phyloP scores from a whole-genome alignment of 768 basidiomycete species.

The Nidularia pulvinata region DNA sequence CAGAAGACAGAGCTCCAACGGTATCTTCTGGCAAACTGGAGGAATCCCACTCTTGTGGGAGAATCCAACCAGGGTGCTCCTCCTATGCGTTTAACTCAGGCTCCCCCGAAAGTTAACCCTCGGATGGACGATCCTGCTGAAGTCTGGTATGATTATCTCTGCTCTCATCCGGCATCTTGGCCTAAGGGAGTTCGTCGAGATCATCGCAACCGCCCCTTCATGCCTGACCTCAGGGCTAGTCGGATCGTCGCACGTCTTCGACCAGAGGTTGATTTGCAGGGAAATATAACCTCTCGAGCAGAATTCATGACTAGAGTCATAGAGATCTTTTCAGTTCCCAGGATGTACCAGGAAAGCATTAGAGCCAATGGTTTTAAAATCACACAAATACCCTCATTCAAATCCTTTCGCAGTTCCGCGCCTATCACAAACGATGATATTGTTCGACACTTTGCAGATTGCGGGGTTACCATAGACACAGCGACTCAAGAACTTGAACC shows the following conservation, averaged over 20 bases:
- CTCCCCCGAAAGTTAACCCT: conserved; percentile 33
- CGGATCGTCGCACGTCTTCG: conserved; percentile 48
- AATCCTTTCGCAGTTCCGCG: conserved; percentile 23
- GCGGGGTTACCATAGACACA: conserved; percentile 32
- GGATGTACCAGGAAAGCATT: conserved; percentile 35
- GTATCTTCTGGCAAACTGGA: conserved; percentile 40
- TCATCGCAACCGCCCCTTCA: conserved; percentile 28
- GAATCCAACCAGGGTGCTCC: conserved; percentile 3
- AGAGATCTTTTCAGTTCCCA: conserved; percentile 36
- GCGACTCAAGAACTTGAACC: conserved; percentile 16
- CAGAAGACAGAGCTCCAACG: conserved; percentile 42
- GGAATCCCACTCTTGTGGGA: conserved; percentile 30
- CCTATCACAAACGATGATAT: conserved; percentile 28
- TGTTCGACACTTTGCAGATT: conserved; percentile 38
- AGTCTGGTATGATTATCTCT: conserved; percentile 43
- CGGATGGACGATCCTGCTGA: conserved; percentile 45
- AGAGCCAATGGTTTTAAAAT: conserved; percentile 28
- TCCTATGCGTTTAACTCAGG: conserved; percentile 2
- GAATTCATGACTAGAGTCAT: conserved; percentile 37
- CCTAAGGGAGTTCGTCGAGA: conserved; percentile 46
- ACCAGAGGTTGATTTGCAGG: conserved; percentile 27
- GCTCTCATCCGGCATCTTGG: conserved; percentile 41
- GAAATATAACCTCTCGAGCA: conserved; percentile 25
- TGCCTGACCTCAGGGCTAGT: conserved; percentile 44
- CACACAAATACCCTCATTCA: conserved; percentile 24